phyloP scores from a whole-genome alignment of 345 rosid genomes.

The Rhizophora mangle region DNA sequence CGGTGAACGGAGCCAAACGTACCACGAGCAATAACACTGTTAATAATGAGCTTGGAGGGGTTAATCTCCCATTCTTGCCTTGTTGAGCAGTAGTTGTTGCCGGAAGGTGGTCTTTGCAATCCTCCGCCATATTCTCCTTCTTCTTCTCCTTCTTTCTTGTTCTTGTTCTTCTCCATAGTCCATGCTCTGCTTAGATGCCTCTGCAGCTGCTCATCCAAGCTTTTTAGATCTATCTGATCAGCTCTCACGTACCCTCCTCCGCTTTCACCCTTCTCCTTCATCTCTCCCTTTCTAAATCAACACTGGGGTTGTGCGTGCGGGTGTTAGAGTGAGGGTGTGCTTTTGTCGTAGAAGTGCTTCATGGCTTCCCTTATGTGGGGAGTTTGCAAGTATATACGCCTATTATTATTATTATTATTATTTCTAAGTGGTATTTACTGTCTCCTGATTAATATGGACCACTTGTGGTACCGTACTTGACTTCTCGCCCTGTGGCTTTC shows the following conservation, averaged over 20 bases:
- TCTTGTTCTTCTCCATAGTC: slow-evolving; percentile 24
- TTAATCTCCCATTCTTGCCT: slow-evolving; percentile 37
- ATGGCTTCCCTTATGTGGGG: background rate
- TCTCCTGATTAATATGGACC: no score
- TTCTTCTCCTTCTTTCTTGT: slow-evolving; percentile 14
- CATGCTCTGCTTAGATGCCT: slow-evolving; percentile 26
- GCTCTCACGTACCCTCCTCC: slow-evolving; percentile 31
- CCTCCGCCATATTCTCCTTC: background rate
- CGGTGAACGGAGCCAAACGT: slow-evolving; percentile 33
- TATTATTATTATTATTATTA: background rate
- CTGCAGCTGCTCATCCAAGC: slow-evolving; percentile 34
- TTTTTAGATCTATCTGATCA: slow-evolving; percentile 36
- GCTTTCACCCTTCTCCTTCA: slow-evolving; percentile 28
- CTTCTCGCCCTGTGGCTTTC: background rate
- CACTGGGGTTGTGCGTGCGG: no score
- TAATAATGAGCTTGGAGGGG: slow-evolving; percentile 28
- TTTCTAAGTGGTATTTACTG: background rate
- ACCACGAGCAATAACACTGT: slow-evolving; percentile 34
- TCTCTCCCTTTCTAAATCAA: background rate
- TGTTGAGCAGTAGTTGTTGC: background rate
- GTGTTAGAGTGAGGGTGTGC: background rate
- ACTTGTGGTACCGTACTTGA: background rate
- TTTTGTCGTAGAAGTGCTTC: background rate
- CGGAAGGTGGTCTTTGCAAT: background rate
- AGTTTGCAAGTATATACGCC: no score